Conservation (phyloP, 73 alveolate genomes). For the Tetrahymena borealis region DNA sequence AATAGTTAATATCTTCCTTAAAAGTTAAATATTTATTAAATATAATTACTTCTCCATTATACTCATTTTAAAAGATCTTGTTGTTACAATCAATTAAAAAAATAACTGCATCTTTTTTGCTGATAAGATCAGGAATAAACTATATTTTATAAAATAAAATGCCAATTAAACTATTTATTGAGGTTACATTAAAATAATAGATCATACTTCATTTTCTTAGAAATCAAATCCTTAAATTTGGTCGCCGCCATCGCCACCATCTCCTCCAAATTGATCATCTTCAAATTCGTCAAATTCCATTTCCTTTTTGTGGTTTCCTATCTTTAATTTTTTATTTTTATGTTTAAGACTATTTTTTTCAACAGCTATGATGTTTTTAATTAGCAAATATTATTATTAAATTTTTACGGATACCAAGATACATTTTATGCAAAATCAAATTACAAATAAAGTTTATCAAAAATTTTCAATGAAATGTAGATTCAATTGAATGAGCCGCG, state of each 20-base stretch:
- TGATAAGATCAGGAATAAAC: constrained; percentile 5
- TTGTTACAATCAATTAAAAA: constrained; percentile 36
- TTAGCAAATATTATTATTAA: not conserved
- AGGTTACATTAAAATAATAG: no score
- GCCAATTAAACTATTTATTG: not conserved
- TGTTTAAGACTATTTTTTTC: not conserved
- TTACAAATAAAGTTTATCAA: not conserved
- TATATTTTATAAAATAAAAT: not conserved
- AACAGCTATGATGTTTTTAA: not conserved
- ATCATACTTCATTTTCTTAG: not conserved
- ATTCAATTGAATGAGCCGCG: not conserved
- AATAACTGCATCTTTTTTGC: constrained; percentile 44
- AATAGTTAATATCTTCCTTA: not conserved
- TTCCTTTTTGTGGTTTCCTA: not conserved
- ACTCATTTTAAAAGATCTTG: constrained; percentile 1
- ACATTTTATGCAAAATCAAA: not conserved
- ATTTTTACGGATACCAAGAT: not conserved
- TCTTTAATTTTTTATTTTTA: not conserved
- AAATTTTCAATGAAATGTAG: not conserved
- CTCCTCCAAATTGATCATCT: constrained; percentile 11
- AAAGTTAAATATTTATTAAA: not conserved
- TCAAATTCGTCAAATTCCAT: constrained; percentile 41
- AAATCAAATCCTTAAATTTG: constrained; percentile 8
- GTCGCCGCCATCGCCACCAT: constrained; percentile 25
- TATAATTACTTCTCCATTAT: constrained; percentile 4